Evolutionary conservation across 768 basidiomycete genomes (phyloP).

Genomic region (Suillus subaureus): DNA sequence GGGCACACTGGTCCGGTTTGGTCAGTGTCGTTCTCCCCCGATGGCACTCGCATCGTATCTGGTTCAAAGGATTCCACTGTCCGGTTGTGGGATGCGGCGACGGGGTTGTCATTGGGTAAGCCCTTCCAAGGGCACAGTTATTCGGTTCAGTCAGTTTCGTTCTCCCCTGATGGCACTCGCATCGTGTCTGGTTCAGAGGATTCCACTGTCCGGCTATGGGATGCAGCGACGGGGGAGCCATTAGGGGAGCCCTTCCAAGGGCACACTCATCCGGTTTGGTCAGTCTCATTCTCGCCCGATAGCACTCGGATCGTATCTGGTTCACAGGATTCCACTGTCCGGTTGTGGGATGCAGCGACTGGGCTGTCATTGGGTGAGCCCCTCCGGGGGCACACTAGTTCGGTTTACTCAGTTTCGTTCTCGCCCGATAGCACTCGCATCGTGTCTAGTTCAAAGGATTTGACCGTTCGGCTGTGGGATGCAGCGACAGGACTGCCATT

Average conservation of each 20-base stretch:
- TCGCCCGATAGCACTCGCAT: not conserved
- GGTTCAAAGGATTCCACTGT: conserved; percentile 8
- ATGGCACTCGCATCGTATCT: conserved; percentile 16
- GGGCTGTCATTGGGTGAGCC: conserved; percentile 16
- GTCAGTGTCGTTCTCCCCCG: conserved; percentile 17
- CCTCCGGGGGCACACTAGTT: not conserved
- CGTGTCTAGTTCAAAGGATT: not conserved
- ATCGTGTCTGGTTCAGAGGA: conserved; percentile 24
- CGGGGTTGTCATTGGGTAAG: not conserved
- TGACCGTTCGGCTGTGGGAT: conserved; percentile 19
- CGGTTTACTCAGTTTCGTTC: not conserved
- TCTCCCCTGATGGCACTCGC: conserved; percentile 19
- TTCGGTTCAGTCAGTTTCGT: conserved; percentile 16
- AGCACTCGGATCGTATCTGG: conserved; percentile 4
- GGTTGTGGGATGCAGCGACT: conserved; percentile 18
- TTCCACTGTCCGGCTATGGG: conserved; percentile 19
- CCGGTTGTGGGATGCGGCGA: conserved; percentile 14
- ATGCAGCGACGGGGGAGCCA: conserved; percentile 1
- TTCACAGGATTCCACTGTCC: not conserved
- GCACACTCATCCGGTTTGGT: not conserved
- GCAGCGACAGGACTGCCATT: conserved; percentile 19
- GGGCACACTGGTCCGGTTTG: conserved; percentile 6
- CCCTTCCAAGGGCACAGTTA: conserved; percentile 17
- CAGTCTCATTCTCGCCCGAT: conserved; percentile 6
- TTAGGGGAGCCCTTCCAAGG: not conserved